Evolutionary conservation across 441 rosid genomes (phyloP), one percentile per base, ranked within the genome.

Genomic region (Populus hybrid): DNA sequence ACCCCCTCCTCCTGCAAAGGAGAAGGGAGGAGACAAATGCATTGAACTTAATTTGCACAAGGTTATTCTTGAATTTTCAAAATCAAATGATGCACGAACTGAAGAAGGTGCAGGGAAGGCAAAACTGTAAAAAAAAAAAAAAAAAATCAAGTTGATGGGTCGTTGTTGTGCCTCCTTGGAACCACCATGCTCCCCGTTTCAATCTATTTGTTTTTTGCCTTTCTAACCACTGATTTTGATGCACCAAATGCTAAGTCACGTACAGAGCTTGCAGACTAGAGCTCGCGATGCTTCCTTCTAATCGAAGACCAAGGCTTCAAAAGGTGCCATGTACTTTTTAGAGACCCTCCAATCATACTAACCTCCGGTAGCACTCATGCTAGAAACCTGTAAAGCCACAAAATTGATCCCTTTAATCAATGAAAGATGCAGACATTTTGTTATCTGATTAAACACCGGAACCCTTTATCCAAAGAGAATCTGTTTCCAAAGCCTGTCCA

Each of bases 301-400:
- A 46, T 23, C 28, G 12, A 64, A 64, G 5, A 64, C 8, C n/a
- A 64, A 26, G 6, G 67, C 28, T 64, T 21, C 67, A 23, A 8
- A 64, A 21, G 11, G 16, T 16, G 34, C 14, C 24, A 67, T 50
- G 28, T 12, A 6, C 67, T 46, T 67, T 40, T 50, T 46, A n/a
- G 59, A 20, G 40, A 35, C 68, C 67, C 30, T 70, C 67, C 65
- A 68, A 11, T 10, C 32, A 35, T 24, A n/a, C 34, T 23, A 21
- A 24, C 64, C 34, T 53, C 38, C n/a, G 68, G 6, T 63, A 10
- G 38, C 65, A 5, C 67, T 16, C 16, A 38, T 61, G 21, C 64
- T 61, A 35, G 7, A 5, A 71, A 70, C 28, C 64, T 34, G 68
- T 50, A 70, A 70, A 61, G 71, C 34, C 70, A 74, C 69, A 18